Base-by-base conservation (phyloP, 2,329 filamentous ascomycete species). In the Trichoderma pleuroti region DNA sequence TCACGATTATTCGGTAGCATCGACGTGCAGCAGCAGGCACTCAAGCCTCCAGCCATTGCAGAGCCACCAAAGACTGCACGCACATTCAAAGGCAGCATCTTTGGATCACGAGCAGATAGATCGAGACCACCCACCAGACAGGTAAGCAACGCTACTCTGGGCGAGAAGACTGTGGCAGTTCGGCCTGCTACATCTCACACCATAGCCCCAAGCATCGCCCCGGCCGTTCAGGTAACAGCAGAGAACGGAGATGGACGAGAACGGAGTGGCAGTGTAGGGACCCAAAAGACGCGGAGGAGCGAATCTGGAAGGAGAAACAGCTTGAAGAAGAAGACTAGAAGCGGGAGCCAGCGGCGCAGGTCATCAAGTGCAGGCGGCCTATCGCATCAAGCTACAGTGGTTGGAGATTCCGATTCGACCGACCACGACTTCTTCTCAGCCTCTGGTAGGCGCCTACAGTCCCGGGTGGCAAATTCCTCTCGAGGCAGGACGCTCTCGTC, bases 1-100 rank as follows among this genome's bases (percentile, higher is more conserved):
- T 88, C 90, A 4, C 87, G 92, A 72, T 84, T 99, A 0, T 98
- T 97, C 78, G 91, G 91, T 8, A 81, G 77, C 34, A 73, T 82
- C 12, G 79, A 82, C n/a, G 74, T 81, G 4, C 87, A 72, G 24
- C 81, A 72, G 59, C 81, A 88, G 11, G 80, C 73, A 49, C 77
- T 78, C 75, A 83, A 77, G 73, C 78, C 73, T 39, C 80, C 76
- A 70, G 85, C 76, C 76, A 79, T 84, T n/a, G 76, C 84, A 24
- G 83, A 87, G 24, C 86, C 87, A 6, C 91, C 92, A 4, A 91
- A 90, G 78, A 93, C 93, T 7, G 87, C 89, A 8, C 89, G 88
- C 74, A 93, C 88, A 77, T 84, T 92, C 73, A 88, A 86, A 73
- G 90, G 91, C 30, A 96, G 92, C 79, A 90, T 98, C 32, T 94